Evolutionary conservation across 1,284 basidiomycete species (phyloP).

Genomic region (Ustilago curta): DNA sequence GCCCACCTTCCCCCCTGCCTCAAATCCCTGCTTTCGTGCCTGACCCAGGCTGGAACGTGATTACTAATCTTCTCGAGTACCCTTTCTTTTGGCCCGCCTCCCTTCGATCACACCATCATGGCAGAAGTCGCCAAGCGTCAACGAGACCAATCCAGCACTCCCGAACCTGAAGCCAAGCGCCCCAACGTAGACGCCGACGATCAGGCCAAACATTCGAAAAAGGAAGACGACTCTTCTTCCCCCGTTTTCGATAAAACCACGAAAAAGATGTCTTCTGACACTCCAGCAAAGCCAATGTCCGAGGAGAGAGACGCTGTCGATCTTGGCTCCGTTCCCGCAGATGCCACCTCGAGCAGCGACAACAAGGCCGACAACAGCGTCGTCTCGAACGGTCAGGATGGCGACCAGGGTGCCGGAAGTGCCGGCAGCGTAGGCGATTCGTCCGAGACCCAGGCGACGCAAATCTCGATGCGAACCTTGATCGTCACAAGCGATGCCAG

Average conservation of each 20-base stretch:
- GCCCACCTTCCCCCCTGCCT: constrained; percentile 7
- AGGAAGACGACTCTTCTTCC: constrained; percentile 17
- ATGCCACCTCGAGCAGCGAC: constrained; percentile 38
- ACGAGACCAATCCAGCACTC: constrained; percentile 51
- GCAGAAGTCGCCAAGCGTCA: constrained; percentile 59
- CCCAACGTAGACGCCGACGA: constrained; percentile 40
- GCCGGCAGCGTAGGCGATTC: constrained; percentile 45
- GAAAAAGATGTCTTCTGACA: constrained; percentile 40
- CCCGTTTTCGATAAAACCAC: constrained; percentile 1
- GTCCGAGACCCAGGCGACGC: constrained; percentile 46
- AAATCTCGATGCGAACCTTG: constrained; percentile 72
- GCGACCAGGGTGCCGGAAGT: constrained; percentile 32
- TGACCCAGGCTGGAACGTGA: constrained; percentile 33
- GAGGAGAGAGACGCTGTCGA: constrained; percentile 58
- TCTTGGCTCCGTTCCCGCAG: constrained; percentile 47
- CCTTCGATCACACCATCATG: constrained; percentile 42
- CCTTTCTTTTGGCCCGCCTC: constrained; percentile 24
- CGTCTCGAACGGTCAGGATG: constrained; percentile 38
- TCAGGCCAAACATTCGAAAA: constrained; percentile 11
- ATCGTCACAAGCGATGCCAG: constrained; percentile 99
- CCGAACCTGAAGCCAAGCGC: constrained; percentile 54
- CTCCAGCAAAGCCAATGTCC: constrained; percentile 28
- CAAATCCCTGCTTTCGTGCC: constrained; percentile 25
- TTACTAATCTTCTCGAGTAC: constrained; percentile 43
- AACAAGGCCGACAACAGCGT: constrained; percentile 37